Conservation (phyloP, 2,329 filamentous ascomycete genomes). For the Truncatella angustata region DNA sequence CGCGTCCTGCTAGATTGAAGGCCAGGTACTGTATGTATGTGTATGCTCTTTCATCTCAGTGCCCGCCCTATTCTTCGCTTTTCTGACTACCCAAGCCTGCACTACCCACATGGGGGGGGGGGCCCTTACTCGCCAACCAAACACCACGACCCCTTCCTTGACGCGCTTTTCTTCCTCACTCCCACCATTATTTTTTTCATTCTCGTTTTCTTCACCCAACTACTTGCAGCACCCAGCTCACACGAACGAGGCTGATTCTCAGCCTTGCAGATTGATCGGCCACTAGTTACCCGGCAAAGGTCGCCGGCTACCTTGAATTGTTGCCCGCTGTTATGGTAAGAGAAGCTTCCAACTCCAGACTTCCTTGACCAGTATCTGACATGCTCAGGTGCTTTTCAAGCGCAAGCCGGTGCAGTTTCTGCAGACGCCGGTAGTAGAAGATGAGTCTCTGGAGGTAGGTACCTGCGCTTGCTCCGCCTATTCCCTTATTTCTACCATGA, state of each 20-base stretch:
- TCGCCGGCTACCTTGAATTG: background rate
- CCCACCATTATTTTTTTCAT: constrained; percentile 16
- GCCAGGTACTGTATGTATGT: background rate
- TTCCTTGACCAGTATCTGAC: constrained; percentile 14
- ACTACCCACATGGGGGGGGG: constrained; percentile 15
- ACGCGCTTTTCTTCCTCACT: constrained; percentile 17
- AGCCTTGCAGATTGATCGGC: constrained; percentile 40
- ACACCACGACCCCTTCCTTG: constrained; percentile 21
- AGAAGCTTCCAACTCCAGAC: constrained; percentile 16
- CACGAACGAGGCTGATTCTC: constrained; percentile 32
- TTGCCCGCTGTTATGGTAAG: constrained; percentile 33
- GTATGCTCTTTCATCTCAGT: background rate
- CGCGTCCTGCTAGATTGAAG: constrained; percentile 4
- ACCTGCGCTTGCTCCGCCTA: constrained; percentile 10
- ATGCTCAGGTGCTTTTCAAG: constrained; percentile 82
- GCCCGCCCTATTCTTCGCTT: constrained; percentile 1
- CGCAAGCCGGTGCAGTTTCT: constrained; percentile 89
- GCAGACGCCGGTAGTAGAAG: constrained; percentile 67
- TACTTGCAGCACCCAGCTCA: constrained; percentile 9
- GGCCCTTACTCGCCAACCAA: constrained; percentile 15
- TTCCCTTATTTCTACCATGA: background rate
- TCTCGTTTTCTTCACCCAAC: background rate
- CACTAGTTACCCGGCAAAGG: constrained; percentile 11
- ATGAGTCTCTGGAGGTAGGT: constrained; percentile 80
- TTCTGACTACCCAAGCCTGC: constrained; percentile 10